Evolutionary conservation across 768 basidiomycete species (phyloP), one percentile per base, ranked within the genome.

Genomic region (Kondoa subrosea): DNA sequence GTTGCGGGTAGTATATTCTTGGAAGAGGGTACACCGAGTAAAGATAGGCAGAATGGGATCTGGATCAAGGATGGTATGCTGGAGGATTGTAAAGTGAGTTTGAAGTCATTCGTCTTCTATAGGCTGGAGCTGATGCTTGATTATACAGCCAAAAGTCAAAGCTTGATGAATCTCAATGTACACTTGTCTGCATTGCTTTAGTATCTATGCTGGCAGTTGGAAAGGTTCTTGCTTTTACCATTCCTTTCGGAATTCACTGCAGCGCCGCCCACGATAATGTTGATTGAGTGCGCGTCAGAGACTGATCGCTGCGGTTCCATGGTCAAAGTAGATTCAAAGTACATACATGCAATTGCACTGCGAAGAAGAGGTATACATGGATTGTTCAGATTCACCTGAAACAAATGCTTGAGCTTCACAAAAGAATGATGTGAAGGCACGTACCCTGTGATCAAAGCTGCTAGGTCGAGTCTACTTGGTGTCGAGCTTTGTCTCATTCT

Each of bases 1-100:
- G 59, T 70, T n/a, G 69, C 68, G 21, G 63, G 69, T 27, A 34
- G 61, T 21, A 64, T 70, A 29, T 34, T 70, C 29, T 58, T 70
- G 56, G 69, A 70, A 33, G 66, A 70, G 59, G 68, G 67, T 16
- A 63, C 63, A 32, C 61, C 21, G 21, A 40, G 21, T 3, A 57
- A 65, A 40, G 64, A 57, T 14, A 25, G 64, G 33, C 33, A 32
- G 64, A 65, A 63, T 32, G 61, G 61, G 3, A 32, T 65, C 12
- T 65, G 64, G 64, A 40, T 65, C 34, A 59, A 40, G 56, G 30
- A 65, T 17, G 64, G 16, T 32, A 32, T 65, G 64, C 4, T 63
- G 27, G 61, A 63, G 29, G 64, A 65, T n/a, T 65, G 64, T 40
- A 65, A 65, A 27, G 64, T 65, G 64, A 15, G 64, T 17, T 8